Evolutionary conservation across 164 flowering plant genomes (phyloP), one percentile per base, ranked within the genome.

Genomic region (Saururus chinensis): DNA sequence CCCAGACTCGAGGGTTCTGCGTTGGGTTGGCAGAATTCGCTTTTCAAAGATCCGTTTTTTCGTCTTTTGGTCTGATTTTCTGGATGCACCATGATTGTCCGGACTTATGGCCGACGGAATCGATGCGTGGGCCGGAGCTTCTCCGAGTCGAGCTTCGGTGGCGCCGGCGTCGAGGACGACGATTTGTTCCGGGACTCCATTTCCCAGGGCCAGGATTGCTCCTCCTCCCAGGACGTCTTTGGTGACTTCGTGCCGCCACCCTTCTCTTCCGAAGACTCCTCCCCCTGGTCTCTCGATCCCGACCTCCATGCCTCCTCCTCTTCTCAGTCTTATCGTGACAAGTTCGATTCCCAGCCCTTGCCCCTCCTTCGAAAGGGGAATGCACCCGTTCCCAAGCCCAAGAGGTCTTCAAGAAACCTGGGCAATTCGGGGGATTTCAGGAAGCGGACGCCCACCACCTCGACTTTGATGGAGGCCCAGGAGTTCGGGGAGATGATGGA

Each of bases 401-500:
- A 78, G 75, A 68, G 56, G 23, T 52, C 67, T 1, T 66, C 68
- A n/a, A 57, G 42, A 24, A 59, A 52, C 17, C 45, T 30, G 17
- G n/a, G 40, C 30, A 30, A 56, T 12, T 25, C 59, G 7, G 40
- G n/a, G 14, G 40, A 23, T 19, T 21, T 26, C 19, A 59, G 30
- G 48, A 49, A 64, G 4, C 53, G 23, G 4, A 66, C 20, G 53
- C 59, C 60, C 20, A 16, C 64, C 7, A 82, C 98, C 35, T 71
- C 87, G 63, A 86, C 96, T 9, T 71, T 89, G 75, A 86, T 92
- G 98, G 98, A 92, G 74, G 84, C 96, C 24, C 98, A 90, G 70
- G 98, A 93, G 72, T 86, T 73, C 51, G 97, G 97, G 66, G 96
- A 90, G 72, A 90, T 90, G 97, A 90, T 88, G 95, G 98, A 93